Percentiles rank a stretch among this genome's conserved stretches.
Evolutionary conservation across 331 rosid genomes (phyloP).

Genomic region (Quercus lobata): DNA sequence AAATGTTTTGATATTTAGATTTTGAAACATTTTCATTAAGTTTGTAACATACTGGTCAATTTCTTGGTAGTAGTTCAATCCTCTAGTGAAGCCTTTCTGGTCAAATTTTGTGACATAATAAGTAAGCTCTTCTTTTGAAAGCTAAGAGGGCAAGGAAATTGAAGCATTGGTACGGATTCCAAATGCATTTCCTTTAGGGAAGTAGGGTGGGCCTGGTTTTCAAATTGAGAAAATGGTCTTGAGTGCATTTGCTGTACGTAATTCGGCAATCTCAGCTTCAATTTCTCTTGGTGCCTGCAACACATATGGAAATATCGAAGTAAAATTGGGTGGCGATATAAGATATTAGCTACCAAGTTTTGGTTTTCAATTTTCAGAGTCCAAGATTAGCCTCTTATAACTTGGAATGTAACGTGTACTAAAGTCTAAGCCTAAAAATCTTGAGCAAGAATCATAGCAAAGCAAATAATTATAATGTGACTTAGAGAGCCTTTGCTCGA

Average conservation of each 20-base stretch:
- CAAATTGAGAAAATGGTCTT: conserved; percentile 21
- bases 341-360: not conserved
- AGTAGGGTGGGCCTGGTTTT: conserved; percentile 15
- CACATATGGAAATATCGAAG: not conserved
- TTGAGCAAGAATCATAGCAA: too few species aligned
- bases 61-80: conserved; percentile 42
- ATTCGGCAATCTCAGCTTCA: conserved; percentile 21
- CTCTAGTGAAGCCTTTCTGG: conserved; percentile 29
- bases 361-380: too few species aligned
- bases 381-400: too few species aligned
- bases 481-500: too few species aligned
- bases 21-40: not conserved
- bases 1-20: not conserved
- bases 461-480: too few species aligned
- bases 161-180: conserved; percentile 4
- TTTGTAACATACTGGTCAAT: conserved; percentile 20
- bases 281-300: conserved; percentile 29
- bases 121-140: conserved; percentile 25
- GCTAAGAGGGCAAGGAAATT: conserved; percentile 39
- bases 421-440: too few species aligned
- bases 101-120: conserved; percentile 9
- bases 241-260: not conserved
- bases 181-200: conserved; percentile 31
- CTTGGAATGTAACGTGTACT: too few species aligned
- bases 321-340: not conserved